phyloP scores from a whole-genome alignment of 2,329 filamentous ascomycete genomes.

The Nemania sp. region DNA sequence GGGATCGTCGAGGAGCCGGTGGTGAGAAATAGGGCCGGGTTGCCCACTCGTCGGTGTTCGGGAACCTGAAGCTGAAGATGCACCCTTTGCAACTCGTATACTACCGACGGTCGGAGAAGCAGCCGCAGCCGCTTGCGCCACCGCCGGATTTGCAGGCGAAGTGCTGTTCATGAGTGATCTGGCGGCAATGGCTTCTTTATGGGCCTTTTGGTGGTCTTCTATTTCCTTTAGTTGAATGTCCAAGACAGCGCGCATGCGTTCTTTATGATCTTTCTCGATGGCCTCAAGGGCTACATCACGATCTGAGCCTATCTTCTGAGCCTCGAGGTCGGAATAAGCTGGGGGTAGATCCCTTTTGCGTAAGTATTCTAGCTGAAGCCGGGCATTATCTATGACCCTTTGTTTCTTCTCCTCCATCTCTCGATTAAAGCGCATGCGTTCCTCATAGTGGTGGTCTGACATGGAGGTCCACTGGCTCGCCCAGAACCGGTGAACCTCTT shows the following conservation, averaged over 20 bases:
- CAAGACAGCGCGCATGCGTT: slow-evolving; percentile 5
- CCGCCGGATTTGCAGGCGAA: neutral
- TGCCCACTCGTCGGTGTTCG: neutral
- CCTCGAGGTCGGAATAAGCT: slow-evolving; percentile 9
- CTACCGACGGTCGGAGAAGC: neutral
- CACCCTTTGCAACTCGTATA: neutral
- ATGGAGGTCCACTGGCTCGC: slow-evolving; percentile 14
- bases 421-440: slow-evolving; percentile 14
- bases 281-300: slow-evolving; percentile 5
- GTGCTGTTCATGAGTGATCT: slow-evolving; percentile 5
- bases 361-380: slow-evolving; percentile 11
- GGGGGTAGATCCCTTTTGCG: slow-evolving; percentile 5
- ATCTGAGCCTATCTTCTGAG: slow-evolving; percentile 1
- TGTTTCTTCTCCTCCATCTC: slow-evolving; percentile 21
- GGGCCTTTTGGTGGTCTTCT: slow-evolving; percentile 4
- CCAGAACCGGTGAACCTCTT: slow-evolving; percentile 17
- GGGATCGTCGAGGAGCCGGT: neutral
- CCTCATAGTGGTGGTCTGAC: slow-evolving; percentile 18
- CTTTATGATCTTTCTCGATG: slow-evolving; percentile 9
- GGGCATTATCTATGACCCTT: slow-evolving; percentile 2
- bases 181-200: slow-evolving; percentile 10
- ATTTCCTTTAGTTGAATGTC: slow-evolving; percentile 21
- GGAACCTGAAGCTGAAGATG: neutral
- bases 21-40: neutral
- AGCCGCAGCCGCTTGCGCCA: neutral